Conservation (phyloP, 495 filamentous ascomycete species). For the Annulohypoxylon moriforme region DNA sequence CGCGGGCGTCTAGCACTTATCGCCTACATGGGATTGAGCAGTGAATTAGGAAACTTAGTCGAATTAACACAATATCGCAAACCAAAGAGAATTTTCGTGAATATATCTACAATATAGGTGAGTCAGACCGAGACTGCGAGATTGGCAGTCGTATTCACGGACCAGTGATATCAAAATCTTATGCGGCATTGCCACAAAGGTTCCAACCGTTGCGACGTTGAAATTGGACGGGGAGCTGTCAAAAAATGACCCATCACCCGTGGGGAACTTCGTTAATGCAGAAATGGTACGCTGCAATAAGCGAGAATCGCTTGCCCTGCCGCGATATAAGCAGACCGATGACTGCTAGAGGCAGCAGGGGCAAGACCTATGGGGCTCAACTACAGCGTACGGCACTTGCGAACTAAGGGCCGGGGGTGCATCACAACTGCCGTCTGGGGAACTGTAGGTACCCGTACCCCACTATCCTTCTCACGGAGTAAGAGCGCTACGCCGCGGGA, state of each 20-base stretch:
- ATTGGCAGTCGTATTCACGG: not conserved
- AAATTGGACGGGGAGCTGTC: not conserved
- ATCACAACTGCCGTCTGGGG: not conserved
- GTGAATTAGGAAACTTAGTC: not conserved
- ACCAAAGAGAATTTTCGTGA: not conserved
- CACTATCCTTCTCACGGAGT: not conserved
- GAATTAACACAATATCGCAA: not conserved
- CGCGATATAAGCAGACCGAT: not conserved
- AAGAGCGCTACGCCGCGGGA: no score
- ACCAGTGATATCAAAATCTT: not conserved
- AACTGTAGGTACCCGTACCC: not conserved
- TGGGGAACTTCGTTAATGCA: not conserved
- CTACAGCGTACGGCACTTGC: not conserved
- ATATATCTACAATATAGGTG: not conserved
- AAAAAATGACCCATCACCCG: not conserved
- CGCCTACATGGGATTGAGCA: not conserved
- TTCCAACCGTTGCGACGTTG: not conserved
- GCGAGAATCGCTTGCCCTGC: not conserved
- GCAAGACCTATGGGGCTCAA: not conserved
- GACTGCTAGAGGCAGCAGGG: no score
- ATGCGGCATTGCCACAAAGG: not conserved
- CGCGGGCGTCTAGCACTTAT: not conserved
- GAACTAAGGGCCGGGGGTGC: not conserved
- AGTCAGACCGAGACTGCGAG: slow-evolving; percentile 9
- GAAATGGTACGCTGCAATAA: not conserved